Conservation (phyloP, 257 asterid species). For the Nicotiana benthamiana region DNA sequence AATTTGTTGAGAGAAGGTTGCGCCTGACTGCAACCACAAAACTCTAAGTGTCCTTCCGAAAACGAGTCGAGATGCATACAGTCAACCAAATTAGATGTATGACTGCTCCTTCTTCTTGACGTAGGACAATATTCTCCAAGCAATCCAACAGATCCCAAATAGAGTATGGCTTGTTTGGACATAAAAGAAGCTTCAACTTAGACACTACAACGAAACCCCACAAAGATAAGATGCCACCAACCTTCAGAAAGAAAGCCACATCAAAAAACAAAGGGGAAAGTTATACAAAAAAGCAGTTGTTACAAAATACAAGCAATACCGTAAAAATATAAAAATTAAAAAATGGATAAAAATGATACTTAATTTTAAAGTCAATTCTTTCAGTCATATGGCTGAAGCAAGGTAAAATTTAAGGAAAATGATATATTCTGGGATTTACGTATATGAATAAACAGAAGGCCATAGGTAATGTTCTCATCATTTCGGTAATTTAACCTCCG, state of each 20-base stretch:
- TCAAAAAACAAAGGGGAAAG: conserved; percentile 26
- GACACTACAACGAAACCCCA: not conserved
- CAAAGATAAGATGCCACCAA: not conserved
- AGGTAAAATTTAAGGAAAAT: not conserved
- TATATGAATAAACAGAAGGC: not conserved
- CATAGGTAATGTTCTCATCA: not conserved
- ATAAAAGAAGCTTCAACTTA: conserved; percentile 24
- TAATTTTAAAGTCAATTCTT: not conserved
- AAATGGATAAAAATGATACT: not conserved
- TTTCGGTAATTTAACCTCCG: not conserved
- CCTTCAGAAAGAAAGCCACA: conserved; percentile 37
- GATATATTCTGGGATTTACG: not conserved
- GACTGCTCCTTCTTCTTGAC: conserved; percentile 20
- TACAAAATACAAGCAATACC: not conserved
- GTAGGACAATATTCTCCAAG: conserved; percentile 35
- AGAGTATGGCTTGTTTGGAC: conserved; percentile 27
- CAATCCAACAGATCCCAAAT: conserved; percentile 29
- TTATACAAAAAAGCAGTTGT: not conserved
- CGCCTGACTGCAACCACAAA: conserved; percentile 16
- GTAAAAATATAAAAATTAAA: not conserved
- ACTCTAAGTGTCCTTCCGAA: conserved; percentile 8
- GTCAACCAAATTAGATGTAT: conserved; percentile 15
- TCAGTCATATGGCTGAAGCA: not conserved
- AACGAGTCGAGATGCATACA: conserved; percentile 31
- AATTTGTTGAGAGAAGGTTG: conserved; percentile 11